Conservation (phyloP, 129 eudicot species). For the Artemisia argyi region DNA sequence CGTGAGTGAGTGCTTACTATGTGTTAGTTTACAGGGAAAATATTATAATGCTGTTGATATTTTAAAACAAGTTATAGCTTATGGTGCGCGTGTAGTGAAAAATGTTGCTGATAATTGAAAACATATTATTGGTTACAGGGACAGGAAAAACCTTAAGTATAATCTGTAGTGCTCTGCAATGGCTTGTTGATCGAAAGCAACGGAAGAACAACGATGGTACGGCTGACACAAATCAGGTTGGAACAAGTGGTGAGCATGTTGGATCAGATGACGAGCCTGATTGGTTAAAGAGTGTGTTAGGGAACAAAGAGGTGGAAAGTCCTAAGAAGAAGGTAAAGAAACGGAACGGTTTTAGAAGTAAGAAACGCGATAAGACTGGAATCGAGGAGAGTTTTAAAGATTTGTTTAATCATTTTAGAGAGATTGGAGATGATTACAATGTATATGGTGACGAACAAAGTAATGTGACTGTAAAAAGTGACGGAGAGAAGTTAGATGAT, state of each 20-base stretch:
- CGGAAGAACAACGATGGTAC: neutral
- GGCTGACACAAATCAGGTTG: slow-evolving; percentile 25
- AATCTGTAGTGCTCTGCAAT: slow-evolving; percentile 92
- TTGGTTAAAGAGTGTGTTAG: slow-evolving; percentile 60
- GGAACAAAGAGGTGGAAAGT: slow-evolving; percentile 35
- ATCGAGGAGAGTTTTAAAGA: slow-evolving; percentile 55
- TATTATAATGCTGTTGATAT: no score
- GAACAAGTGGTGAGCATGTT: slow-evolving; percentile 21
- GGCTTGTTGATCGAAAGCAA: slow-evolving; percentile 72
- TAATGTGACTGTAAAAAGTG: slow-evolving; percentile 27
- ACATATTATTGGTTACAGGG: slow-evolving; percentile 41
- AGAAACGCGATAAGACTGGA: slow-evolving; percentile 32
- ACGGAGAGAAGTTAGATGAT: slow-evolving; percentile 51
- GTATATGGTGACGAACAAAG: slow-evolving; percentile 17
- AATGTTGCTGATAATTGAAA: neutral
- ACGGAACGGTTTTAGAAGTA: slow-evolving; percentile 33
- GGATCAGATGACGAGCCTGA: slow-evolving; percentile 81
- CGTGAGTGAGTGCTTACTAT: no score
- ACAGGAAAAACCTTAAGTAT: slow-evolving; percentile 96
- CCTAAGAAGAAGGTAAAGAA: slow-evolving; percentile 49
- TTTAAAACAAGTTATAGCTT: no score
- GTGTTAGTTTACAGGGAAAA: no score
- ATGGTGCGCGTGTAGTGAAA: no score
- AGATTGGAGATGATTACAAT: slow-evolving; percentile 35
- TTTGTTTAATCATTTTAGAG: slow-evolving; percentile 32